Conservation (phyloP, 352 stramenopile genomes). For the Globisporangium radiosum region DNA sequence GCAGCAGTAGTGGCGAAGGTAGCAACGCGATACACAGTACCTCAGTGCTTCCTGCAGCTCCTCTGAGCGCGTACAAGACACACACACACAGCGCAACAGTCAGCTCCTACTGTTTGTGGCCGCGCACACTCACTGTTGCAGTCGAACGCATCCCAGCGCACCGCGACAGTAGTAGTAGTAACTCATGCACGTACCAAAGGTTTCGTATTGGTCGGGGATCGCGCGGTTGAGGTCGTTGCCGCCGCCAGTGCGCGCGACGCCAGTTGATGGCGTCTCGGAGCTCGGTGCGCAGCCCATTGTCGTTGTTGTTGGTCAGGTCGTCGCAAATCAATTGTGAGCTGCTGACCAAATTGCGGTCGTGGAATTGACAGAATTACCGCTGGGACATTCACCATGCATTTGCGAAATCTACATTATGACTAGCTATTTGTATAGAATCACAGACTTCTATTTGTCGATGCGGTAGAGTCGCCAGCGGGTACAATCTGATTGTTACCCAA, state of each 20-base stretch:
- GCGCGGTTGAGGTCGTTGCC: slow-evolving; percentile 24
- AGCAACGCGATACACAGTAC: slow-evolving; percentile 3
- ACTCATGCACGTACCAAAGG: slow-evolving; percentile 34
- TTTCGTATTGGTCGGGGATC: slow-evolving; percentile 57
- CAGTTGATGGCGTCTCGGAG: not conserved
- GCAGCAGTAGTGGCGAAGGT: not conserved
- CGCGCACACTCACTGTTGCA: no score
- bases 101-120: not conserved
- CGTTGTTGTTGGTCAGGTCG: not conserved
- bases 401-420: not conserved
- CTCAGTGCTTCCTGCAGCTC: slow-evolving; percentile 61
- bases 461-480: not conserved
- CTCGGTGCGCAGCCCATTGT: slow-evolving; percentile 28
- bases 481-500: not conserved
- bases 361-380: no score
- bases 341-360: no score
- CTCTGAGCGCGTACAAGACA: slow-evolving; percentile 18
- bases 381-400: not conserved
- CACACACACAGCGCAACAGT: slow-evolving; percentile 4
- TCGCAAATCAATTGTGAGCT: not conserved
- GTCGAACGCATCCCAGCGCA: no score
- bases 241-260: not conserved
- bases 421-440: not conserved
- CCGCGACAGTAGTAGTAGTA: not conserved
- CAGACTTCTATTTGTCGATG: not conserved